Evolutionary conservation across 768 basidiomycete species (phyloP).

Genomic region (Russula vinacea): DNA sequence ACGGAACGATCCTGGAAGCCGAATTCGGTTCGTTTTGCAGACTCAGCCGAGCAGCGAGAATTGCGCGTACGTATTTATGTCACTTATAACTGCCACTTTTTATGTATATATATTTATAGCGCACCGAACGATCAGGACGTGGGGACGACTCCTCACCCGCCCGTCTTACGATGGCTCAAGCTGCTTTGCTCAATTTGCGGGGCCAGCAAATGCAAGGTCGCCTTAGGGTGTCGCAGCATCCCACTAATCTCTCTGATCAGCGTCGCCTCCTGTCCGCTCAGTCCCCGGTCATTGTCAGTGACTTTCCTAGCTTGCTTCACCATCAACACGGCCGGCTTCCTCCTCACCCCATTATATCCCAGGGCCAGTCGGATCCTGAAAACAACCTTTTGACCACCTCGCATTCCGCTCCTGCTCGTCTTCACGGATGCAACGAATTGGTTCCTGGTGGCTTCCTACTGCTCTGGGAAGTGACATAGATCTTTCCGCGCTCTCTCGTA

Average conservation of each 20-base stretch:
- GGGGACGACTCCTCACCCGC: slow-evolving; percentile 63
- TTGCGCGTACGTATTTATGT: slow-evolving; percentile 51
- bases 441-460: slow-evolving; percentile 5
- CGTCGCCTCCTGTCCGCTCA: slow-evolving; percentile 26
- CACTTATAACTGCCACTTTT: slow-evolving; percentile 11
- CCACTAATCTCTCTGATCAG: slow-evolving; percentile 31
- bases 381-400: slow-evolving; percentile 5
- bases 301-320: slow-evolving; percentile 8
- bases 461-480: slow-evolving; percentile 28
- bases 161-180: slow-evolving; percentile 73
- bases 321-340: slow-evolving; percentile 24
- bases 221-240: slow-evolving; percentile 22
- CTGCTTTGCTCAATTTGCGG: slow-evolving; percentile 69
- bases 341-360: slow-evolving; percentile 27
- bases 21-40: slow-evolving; percentile 81
- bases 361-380: slow-evolving; percentile 14
- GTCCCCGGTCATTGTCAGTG: slow-evolving; percentile 9
- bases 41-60: slow-evolving; percentile 74
- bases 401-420: slow-evolving; percentile 18
- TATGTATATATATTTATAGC: slow-evolving; percentile 39
- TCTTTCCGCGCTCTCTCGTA: slow-evolving; percentile 26
- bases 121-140: slow-evolving; percentile 55
- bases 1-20: slow-evolving; percentile 70
- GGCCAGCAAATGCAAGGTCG: slow-evolving; percentile 52
- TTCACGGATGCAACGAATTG: slow-evolving; percentile 15